phyloP scores from a whole-genome alignment of 306 rosid species.

The peach (Prunus persica) region Prunus_persica_NCBIv2 NC_034009.1:38326001-38326500 shows the following conservation, averaged over 20 bases:
- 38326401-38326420: too few relatives aligned
- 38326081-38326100: constrained; percentile 40
- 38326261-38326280: constrained; percentile 81
- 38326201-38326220: constrained; percentile 65
- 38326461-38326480: too few relatives aligned
- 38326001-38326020: neutral
- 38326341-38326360: too few relatives aligned
- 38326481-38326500: too few relatives aligned
- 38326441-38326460: too few relatives aligned
- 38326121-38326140: constrained; percentile 70
- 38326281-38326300: too few relatives aligned
- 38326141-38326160: constrained; percentile 61
- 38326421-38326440: rapidly evolving
- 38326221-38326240: constrained; percentile 77
- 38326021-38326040: too few relatives aligned
- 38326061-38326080: constrained; percentile 48
- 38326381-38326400: too few relatives aligned
- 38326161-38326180: constrained; percentile 60
- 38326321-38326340: too few relatives aligned
- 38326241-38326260: constrained; percentile 79
- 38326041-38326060: too few relatives aligned
- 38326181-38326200: constrained; percentile 60
- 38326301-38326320: too few relatives aligned
- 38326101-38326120: constrained; percentile 52
- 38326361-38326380: too few relatives aligned